Base-by-base conservation (phyloP, 495 filamentous ascomycete species). In the Penicillium verhagenii region DNA sequence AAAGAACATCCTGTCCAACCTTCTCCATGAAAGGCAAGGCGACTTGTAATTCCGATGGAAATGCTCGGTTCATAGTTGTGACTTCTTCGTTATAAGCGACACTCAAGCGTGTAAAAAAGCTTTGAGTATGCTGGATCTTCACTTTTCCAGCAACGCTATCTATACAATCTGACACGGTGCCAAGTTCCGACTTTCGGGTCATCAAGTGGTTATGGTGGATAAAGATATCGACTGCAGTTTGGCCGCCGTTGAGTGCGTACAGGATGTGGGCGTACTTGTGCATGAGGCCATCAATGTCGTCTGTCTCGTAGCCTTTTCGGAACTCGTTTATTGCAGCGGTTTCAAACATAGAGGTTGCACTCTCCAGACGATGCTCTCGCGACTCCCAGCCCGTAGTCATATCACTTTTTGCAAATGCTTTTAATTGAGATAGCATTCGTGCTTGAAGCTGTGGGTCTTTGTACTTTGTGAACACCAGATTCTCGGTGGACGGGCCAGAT, bases 301-400 rank as follows among this genome's bases (percentile, higher is more conserved):
- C 87, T n/a, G 83, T 84, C 67, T 95, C 90, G 56, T 92, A 91
- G 4, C 89, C 95, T 57, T 88, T 88, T 67, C 96, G 89, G 63
- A 97, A 97, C 69, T 97, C 93, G 47, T 87, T 81, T 47, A 96
- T 71, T 7, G 93, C 92, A 3, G 92, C 90, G 51, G 86, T 92
- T 70, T 97, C 92, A 61, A 99, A 97, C 59, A 93, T 87, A 23
- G 80, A 80, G 39, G 87, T 79, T 76, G 94, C 90, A n/a, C 73
- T 73, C 18, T 84, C 78, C 24, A 99, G 71, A 58, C 86, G 86
- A 50, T 85, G 82, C 54, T 87, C 78, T 18, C 94, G 73, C 56
- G 84, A 75, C 50, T 74, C 66, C 82, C 87, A 94, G 6, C 89
- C 92, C 49, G 86, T 71, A 7, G 89, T 77, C 65, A 81, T 86